A percentile compares a stretch with the other conserved stretches of the same genome.
Evolutionary conservation across 495 filamentous ascomycete genomes (phyloP).

Genomic region (Tetracladium setigerum): DNA sequence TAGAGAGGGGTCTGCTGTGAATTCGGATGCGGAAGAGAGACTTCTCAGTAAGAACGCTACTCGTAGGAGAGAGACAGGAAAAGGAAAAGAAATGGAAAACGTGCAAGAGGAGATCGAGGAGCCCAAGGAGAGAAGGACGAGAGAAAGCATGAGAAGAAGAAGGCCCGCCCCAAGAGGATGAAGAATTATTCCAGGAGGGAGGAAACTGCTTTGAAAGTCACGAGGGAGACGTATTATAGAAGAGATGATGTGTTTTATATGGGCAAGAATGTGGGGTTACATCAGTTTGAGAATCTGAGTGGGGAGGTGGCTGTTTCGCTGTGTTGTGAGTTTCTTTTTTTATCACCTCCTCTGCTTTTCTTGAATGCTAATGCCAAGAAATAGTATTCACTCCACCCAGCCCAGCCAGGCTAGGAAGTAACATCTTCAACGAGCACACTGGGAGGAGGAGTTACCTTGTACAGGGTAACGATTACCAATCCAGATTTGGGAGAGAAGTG

Average conservation of each 20-base stretch:
- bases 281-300: conserved; percentile 71
- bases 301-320: conserved; percentile 69
- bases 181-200: no score
- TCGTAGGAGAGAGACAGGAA: no score
- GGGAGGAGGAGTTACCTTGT: conserved; percentile 49
- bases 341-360: background rate
- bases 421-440: conserved; percentile 58
- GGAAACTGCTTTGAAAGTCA: background rate
- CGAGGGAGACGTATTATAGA: conserved; percentile 13
- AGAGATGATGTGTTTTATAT: conserved; percentile 64
- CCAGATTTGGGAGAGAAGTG: background rate
- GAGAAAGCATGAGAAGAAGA: no score
- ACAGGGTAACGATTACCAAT: conserved; percentile 29
- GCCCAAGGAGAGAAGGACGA: no score
- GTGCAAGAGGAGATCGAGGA: no score
- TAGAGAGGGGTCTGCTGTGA: no score
- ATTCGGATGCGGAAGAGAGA: no score
- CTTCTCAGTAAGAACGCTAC: no score
- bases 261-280: conserved; percentile 79
- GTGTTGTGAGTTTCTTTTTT: conserved; percentile 51
- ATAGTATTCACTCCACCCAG: conserved; percentile 87
- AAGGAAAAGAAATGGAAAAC: no score
- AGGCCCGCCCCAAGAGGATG: no score
- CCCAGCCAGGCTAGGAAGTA: conserved; percentile 65
- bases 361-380: conserved; percentile 17